phyloP scores from a whole-genome alignment of 1,139 yeast genomes.

The Taiozyma sp. region DNA sequence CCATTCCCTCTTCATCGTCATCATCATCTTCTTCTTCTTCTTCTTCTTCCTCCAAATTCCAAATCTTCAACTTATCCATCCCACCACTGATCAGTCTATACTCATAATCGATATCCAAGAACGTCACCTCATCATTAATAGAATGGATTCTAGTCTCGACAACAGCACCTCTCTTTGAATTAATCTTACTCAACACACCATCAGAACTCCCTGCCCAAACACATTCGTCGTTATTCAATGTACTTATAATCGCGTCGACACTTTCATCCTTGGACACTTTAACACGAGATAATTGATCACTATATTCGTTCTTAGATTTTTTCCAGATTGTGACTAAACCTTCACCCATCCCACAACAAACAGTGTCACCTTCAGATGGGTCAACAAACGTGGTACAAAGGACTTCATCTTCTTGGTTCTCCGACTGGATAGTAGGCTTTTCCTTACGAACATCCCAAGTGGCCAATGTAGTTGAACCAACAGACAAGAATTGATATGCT shows the following conservation, averaged over 20 bases:
- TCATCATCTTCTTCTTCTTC: conserved; percentile 24
- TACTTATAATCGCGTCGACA: conserved; percentile 70
- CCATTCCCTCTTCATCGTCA: not conserved
- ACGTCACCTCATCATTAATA: conserved; percentile 54
- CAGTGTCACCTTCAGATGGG: conserved; percentile 54
- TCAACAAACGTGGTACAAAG: conserved; percentile 69
- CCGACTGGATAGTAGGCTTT: conserved; percentile 46
- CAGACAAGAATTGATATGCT: conserved; percentile 73
- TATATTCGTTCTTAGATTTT: conserved; percentile 54
- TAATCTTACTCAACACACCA: conserved; percentile 67
- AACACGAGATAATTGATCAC: conserved; percentile 79
- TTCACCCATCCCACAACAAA: conserved; percentile 83
- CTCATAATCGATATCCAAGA: conserved; percentile 72
- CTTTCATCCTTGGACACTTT: conserved; percentile 67
- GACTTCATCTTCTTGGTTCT: conserved; percentile 91
- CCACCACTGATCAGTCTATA: conserved; percentile 79
- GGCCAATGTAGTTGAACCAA: conserved; percentile 79
- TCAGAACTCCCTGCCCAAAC: conserved; percentile 86
- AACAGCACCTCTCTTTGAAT: conserved; percentile 58
- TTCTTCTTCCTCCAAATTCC: conserved; percentile 42
- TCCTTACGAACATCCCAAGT: conserved; percentile 78
- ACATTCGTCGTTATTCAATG: conserved; percentile 64
- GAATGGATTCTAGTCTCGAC: conserved; percentile 67
- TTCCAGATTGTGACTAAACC: conserved; percentile 94
- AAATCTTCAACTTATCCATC: conserved; percentile 72